Base-by-base conservation (phyloP, 2,329 filamentous ascomycete species). In the Exophiala oligosperma region DNA sequence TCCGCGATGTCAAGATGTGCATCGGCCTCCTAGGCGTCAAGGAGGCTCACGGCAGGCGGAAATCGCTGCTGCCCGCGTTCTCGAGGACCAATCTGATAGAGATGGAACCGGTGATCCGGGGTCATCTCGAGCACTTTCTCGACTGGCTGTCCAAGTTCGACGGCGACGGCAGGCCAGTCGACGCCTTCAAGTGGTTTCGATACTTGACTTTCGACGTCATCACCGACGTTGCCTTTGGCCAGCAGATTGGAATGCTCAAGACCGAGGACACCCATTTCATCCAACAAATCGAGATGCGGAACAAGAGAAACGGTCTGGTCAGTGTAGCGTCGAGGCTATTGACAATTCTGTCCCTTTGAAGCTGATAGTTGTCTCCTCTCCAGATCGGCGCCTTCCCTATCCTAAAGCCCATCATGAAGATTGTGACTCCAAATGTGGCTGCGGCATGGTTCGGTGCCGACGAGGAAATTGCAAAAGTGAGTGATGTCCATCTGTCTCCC, bases 191-290 rank as follows among this genome's bases (percentile, higher is more conserved):
- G 54, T 84, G 81, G 81, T 80, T 74, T 70, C 66, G 77, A 4
- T 83, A 81, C 53, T 76, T 83, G 73, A 70, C 81, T 0, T 82
- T 81, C 0, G 83, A 85, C 62, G 69, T 82, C 1, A 80, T 84
- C 47, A 80, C 77, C 0, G 76, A 83, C 50, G 67, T 85, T 7
- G 77, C 72, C 1, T 85, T 85, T 67, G 82, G 82, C 0, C 76
- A 83, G 23, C 51, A 53, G 37, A 53, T 53, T 46, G 51, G 51
- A 2, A 53, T 53, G 51, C 40, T 53, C 4, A 40, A 12, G 8
- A 14, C 23, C 23, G 51, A 53, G 29, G 51, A 53, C 21, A 28
- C 43, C 51, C 23, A 44, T n/a, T 53, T 53, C 51, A 53, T 53
- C 23, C 23, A 11, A 1, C 38, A 53, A 7, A 40, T 53, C 29